Evolutionary conservation across 306 rosid species (phyloP).

Genomic region (Boehmeria nivea): DNA sequence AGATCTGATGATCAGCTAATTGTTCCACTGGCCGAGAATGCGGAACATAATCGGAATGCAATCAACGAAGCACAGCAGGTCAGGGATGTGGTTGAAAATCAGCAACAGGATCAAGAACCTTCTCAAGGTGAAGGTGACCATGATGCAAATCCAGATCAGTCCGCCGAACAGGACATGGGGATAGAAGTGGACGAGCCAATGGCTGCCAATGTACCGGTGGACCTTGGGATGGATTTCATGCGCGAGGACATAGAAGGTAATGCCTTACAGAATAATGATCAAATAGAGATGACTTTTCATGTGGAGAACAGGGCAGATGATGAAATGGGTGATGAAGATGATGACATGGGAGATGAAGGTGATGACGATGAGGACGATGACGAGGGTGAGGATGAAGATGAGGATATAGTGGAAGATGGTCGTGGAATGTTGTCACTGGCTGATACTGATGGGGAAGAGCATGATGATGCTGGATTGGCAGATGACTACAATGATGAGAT

Average conservation of each 20-base stretch:
- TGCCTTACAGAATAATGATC: slow-evolving; percentile 62
- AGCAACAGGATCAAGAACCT: slow-evolving; percentile 46
- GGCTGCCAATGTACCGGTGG: slow-evolving; percentile 59
- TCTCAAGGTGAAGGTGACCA: slow-evolving; percentile 48
- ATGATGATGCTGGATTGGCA: slow-evolving; percentile 82
- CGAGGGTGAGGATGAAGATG: slow-evolving; percentile 91
- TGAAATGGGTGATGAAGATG: slow-evolving; percentile 97
- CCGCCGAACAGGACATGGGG: slow-evolving; percentile 69
- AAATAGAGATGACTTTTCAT: slow-evolving; percentile 81
- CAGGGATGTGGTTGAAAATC: slow-evolving; percentile 41
- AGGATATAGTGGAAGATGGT: slow-evolving; percentile 93
- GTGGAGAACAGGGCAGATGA: slow-evolving; percentile 88
- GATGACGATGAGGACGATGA: slow-evolving; percentile 98
- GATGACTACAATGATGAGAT: slow-evolving; percentile 91
- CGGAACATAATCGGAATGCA: slow-evolving; percentile 45
- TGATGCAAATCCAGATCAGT: slow-evolving; percentile 39
- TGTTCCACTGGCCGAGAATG: slow-evolving; percentile 48
- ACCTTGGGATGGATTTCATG: slow-evolving; percentile 86
- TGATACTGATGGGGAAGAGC: slow-evolving; percentile 94
- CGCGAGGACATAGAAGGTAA: slow-evolving; percentile 78
- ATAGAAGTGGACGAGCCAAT: slow-evolving; percentile 59
- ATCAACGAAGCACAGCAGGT: slow-evolving; percentile 46
- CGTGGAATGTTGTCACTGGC: slow-evolving; percentile 88
- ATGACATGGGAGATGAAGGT: slow-evolving; percentile 96
- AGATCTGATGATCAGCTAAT: slow-evolving; percentile 55